Evolutionary conservation across 805 yeast genomes (phyloP).

Genomic region (Candida multigemmis): DNA sequence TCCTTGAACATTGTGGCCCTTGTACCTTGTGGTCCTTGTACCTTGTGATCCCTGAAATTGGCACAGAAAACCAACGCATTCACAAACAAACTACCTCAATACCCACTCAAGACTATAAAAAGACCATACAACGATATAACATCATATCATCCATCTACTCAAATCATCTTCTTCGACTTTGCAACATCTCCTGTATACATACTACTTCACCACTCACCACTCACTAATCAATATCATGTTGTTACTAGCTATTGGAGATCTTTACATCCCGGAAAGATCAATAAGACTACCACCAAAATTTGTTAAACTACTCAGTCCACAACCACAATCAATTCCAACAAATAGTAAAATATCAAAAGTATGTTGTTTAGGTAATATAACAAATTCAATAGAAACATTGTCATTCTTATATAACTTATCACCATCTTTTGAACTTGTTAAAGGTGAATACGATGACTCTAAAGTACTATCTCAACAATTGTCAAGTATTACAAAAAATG

Average conservation of each 20-base stretch:
- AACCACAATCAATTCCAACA: conserved; percentile 22
- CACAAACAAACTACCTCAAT: too few relatives aligned
- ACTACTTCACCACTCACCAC: not conserved
- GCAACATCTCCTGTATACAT: not conserved
- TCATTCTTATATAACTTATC: conserved; percentile 61
- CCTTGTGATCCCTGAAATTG: too few relatives aligned
- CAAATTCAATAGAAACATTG: conserved; percentile 54
- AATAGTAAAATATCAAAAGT: conserved; percentile 73
- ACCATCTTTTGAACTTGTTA: conserved; percentile 63
- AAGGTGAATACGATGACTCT: conserved; percentile 71
- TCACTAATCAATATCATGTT: conserved; percentile 16
- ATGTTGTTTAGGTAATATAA: conserved; percentile 75
- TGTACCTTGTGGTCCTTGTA: too few relatives aligned
- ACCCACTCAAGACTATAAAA: too few relatives aligned
- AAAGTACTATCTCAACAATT: conserved; percentile 25
- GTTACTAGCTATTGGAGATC: conserved; percentile 74
- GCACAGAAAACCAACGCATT: too few relatives aligned
- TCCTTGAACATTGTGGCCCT: too few relatives aligned
- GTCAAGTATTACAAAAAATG: conserved; percentile 8
- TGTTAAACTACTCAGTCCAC: conserved; percentile 70
- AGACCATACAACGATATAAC: not conserved
- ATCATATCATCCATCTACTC: not conserved
- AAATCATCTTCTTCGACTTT: not conserved
- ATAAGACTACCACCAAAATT: conserved; percentile 56
- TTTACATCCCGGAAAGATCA: conserved; percentile 84